Evolutionary conservation across 1,284 basidiomycete genomes (phyloP).

Genomic region (Irpex lacteus): DNA sequence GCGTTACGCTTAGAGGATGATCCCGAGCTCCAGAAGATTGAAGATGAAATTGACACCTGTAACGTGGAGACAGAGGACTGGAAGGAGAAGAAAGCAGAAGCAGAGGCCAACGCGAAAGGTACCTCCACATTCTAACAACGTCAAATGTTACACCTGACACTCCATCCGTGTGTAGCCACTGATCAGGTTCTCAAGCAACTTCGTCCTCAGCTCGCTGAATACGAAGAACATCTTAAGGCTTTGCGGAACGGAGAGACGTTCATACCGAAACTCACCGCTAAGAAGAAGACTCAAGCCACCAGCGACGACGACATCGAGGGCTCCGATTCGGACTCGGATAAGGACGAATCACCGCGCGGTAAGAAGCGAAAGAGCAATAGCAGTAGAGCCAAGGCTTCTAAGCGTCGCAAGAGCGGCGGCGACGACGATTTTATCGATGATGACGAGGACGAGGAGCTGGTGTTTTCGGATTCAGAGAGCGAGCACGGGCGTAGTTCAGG

Average conservation of each 20-base stretch:
- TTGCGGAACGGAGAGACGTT: constrained; percentile 45
- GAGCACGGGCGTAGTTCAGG: constrained; percentile 15
- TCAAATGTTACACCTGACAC: background rate
- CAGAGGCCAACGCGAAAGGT: constrained; percentile 44
- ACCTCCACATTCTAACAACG: background rate
- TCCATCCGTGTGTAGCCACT: constrained; percentile 26
- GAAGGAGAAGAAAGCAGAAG: constrained; percentile 40
- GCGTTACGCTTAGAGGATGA: constrained; percentile 50
- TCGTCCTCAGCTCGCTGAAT: constrained; percentile 38
- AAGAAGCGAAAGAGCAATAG: background rate
- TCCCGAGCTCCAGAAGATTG: constrained; percentile 47
- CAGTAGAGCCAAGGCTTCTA: background rate
- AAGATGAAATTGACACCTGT: constrained; percentile 41
- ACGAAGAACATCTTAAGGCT: constrained; percentile 45
- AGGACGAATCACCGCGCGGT: background rate
- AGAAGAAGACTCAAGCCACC: constrained; percentile 15
- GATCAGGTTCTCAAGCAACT: constrained; percentile 39
- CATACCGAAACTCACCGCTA: constrained; percentile 38
- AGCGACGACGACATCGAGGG: constrained; percentile 4
- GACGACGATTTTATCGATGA: background rate
- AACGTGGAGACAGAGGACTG: constrained; percentile 35
- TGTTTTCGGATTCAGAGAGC: constrained; percentile 19
- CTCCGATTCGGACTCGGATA: no score
- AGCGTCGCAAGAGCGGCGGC: background rate
- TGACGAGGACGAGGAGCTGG: constrained; percentile 30